These are phyloP conservation scores for Neonectria hederae DNA, from an alignment of 2,329 filamentous ascomycete species.

Conservation along the genomic window DNA sequence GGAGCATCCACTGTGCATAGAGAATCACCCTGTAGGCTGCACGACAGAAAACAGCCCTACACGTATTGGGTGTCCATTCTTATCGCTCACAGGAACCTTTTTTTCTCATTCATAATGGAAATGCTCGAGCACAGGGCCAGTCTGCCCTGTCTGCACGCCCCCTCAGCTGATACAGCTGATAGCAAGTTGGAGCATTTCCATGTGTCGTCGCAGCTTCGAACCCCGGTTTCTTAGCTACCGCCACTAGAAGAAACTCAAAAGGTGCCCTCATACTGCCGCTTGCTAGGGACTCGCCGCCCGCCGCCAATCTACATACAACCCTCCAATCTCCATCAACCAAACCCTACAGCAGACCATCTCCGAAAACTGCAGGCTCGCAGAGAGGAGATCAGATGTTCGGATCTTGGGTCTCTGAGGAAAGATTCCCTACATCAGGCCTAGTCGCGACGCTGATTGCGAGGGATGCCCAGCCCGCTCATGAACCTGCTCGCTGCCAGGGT, in stretches of 20 bases:
- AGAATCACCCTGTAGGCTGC: not conserved
- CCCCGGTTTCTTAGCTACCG: not conserved
- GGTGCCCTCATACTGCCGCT: not conserved
- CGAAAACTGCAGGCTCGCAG: not conserved
- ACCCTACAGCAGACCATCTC: not conserved
- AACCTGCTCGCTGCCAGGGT: not conserved
- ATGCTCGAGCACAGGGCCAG: not conserved
- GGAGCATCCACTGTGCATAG: slow-evolving; percentile 11
- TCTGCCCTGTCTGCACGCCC: not conserved
- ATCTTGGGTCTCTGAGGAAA: not conserved
- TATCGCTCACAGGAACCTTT: not conserved
- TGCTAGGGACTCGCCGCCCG: not conserved
- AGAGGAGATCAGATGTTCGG: not conserved
- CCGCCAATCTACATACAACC: not conserved
- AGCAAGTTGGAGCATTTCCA: not conserved
- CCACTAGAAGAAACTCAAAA: not conserved
- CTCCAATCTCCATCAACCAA: not conserved
- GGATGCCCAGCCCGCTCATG: not conserved
- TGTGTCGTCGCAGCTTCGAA: not conserved
- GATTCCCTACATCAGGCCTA: not conserved
- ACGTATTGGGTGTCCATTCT: not conserved
- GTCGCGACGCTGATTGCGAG: not conserved
- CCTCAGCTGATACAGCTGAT: not conserved
- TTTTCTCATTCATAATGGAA: not conserved
- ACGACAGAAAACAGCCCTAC: not conserved